These are phyloP conservation scores for Colletotrichum limetticola DNA, from an alignment of 2,329 filamentous ascomycete species.

Conservation along the genomic window DNA sequence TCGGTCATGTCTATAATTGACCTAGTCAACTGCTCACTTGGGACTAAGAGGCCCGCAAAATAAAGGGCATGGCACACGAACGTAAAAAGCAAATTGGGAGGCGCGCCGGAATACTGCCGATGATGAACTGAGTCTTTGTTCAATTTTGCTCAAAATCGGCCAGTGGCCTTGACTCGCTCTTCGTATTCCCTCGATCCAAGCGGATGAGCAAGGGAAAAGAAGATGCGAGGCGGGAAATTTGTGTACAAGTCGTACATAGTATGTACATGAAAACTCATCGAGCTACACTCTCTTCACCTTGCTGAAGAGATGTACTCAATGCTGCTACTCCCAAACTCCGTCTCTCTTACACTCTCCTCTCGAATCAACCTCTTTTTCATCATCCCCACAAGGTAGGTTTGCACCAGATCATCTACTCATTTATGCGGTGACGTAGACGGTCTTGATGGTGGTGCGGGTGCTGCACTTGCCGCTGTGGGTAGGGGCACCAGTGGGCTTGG, in stretches of 20 bases:
- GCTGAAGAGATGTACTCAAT: background rate
- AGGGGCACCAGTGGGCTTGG: constrained; percentile 2
- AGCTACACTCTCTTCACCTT: constrained; percentile 1
- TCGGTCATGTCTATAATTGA: background rate
- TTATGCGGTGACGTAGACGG: constrained; percentile 19
- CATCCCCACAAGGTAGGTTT: background rate
- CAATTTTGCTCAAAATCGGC: constrained; percentile 13
- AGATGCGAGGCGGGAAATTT: background rate
- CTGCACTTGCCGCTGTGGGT: background rate
- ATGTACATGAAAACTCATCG: constrained; percentile 29
- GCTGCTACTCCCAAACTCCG: background rate
- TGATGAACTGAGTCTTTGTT: background rate
- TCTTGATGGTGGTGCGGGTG: constrained; percentile 11
- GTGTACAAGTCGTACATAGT: constrained; percentile 31
- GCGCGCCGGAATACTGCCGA: background rate
- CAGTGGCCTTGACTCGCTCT: constrained; percentile 9
- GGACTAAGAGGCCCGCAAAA: constrained; percentile 14
- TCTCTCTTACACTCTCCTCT: background rate
- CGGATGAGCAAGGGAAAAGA: background rate
- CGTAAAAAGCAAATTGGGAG: background rate
- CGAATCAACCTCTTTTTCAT: background rate
- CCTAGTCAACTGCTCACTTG: too few relatives aligned
- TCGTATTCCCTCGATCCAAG: background rate
- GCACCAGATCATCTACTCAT: background rate
- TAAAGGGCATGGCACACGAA: constrained; percentile 13